A percentile compares a stretch with the other conserved stretches of the same genome.
Conservation (phyloP, 208 protist genomes). For the Balamuthia mandrillaris region DNA sequence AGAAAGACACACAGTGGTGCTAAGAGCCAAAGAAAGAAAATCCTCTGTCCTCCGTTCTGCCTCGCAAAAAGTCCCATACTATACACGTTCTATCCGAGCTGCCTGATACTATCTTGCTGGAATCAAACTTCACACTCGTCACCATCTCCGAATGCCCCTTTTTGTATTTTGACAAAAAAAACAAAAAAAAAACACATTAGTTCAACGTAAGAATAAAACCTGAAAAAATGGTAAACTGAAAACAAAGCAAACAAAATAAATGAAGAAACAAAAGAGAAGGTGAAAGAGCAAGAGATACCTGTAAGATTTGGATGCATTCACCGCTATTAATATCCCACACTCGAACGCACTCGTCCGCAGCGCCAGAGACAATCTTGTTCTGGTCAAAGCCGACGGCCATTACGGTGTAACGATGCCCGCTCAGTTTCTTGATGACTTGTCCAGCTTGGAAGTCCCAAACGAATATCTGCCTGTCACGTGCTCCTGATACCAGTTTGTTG, state of each 20-base stretch:
- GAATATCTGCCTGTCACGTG: not conserved
- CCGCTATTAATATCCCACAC: constrained; percentile 31
- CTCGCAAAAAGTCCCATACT: constrained; percentile 27
- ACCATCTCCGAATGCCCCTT: constrained; percentile 29
- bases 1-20: too few relatives aligned
- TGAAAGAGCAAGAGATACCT: not conserved
- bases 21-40: constrained; percentile 36
- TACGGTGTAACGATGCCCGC: constrained; percentile 17
- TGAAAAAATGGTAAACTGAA: too few relatives aligned
- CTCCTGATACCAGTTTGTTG: constrained; percentile 8
- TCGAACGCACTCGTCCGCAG: not conserved
- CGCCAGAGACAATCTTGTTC: constrained; percentile 30
- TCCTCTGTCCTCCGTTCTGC: not conserved
- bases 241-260: not conserved
- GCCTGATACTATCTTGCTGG: constrained; percentile 35
- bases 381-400: constrained; percentile 9
- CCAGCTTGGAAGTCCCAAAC: constrained; percentile 23
- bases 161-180: not conserved
- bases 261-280: not conserved
- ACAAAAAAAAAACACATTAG: not conserved
- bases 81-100: constrained; percentile 16
- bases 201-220: not conserved
- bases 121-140: constrained; percentile 15
- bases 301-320: constrained; percentile 28
- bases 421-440: constrained; percentile 32